A percentile compares a stretch with the other conserved stretches of the same genome.
These are phyloP conservation scores for Candida chilensis DNA, from an alignment of 805 yeast species.

Conservation along the genomic window DNA sequence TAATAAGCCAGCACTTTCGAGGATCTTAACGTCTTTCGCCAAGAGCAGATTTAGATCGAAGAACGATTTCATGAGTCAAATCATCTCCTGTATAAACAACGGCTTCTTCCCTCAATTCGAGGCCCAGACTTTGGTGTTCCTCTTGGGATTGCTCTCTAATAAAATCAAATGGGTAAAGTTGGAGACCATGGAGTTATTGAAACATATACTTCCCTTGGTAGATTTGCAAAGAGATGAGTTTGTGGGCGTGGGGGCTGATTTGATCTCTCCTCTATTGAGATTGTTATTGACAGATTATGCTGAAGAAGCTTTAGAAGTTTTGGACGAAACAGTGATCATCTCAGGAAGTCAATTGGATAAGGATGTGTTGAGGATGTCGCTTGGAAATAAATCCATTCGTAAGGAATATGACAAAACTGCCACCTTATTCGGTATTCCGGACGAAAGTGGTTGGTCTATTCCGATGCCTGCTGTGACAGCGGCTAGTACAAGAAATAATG, in stretches of 20 bases:
- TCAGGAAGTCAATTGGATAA: constrained; percentile 88
- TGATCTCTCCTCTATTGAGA: constrained; percentile 83
- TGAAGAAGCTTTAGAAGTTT: constrained; percentile 78
- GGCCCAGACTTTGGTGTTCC: constrained; percentile 64
- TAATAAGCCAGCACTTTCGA: constrained; percentile 49
- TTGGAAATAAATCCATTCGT: constrained; percentile 72
- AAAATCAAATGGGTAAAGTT: constrained; percentile 68
- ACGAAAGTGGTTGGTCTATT: constrained; percentile 93
- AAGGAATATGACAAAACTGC: constrained; percentile 81
- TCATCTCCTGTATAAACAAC: constrained; percentile 58
- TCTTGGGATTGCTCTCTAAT: constrained; percentile 75
- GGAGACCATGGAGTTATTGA: constrained; percentile 72
- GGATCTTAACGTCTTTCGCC: constrained; percentile 69
- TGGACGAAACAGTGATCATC: constrained; percentile 78
- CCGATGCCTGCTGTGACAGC: constrained; percentile 93
- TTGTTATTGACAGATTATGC: constrained; percentile 78
- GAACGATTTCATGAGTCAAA: constrained; percentile 79
- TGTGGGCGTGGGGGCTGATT: constrained; percentile 87
- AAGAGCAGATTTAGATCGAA: constrained; percentile 82
- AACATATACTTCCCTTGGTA: constrained; percentile 65
- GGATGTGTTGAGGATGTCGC: constrained; percentile 84
- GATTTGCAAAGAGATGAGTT: constrained; percentile 74
- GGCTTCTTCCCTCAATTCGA: constrained; percentile 68
- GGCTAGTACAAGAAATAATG: constrained; percentile 81
- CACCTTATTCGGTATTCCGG: constrained; percentile 90